These are phyloP conservation scores for Fusarium papillatum DNA, from an alignment of 2,329 filamentous ascomycete species.

Conservation along the genomic window DNA sequence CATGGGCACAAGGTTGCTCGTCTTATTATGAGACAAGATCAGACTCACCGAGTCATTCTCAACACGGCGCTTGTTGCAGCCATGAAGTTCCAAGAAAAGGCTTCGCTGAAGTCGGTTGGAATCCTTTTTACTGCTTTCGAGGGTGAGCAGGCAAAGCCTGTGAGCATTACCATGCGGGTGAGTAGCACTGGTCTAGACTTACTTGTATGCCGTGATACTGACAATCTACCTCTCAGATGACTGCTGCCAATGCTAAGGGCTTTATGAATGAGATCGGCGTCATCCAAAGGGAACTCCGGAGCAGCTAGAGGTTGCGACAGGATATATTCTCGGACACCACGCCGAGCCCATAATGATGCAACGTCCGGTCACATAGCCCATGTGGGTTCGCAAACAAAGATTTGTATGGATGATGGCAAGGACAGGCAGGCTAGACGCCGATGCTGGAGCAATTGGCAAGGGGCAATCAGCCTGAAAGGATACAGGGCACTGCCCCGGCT, in stretches of 20 bases:
- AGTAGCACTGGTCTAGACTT: slow-evolving; percentile 34
- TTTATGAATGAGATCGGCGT: slow-evolving; percentile 64
- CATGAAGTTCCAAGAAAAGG: slow-evolving; percentile 84
- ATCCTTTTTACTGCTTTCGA: slow-evolving; percentile 77
- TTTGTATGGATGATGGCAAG: slow-evolving; percentile 21
- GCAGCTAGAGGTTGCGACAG: slow-evolving; percentile 44
- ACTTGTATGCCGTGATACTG: slow-evolving; percentile 2
- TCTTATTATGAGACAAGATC: slow-evolving; percentile 92
- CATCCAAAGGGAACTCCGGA: slow-evolving; percentile 65
- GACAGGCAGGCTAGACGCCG: slow-evolving; percentile 19
- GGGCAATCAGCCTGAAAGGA: slow-evolving; percentile 28
- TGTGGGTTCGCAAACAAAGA: slow-evolving; percentile 17
- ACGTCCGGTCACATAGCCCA: slow-evolving; percentile 17
- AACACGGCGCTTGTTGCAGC: slow-evolving; percentile 86
- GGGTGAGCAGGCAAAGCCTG: slow-evolving; percentile 65
- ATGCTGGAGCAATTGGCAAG: slow-evolving; percentile 15
- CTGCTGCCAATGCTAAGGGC: slow-evolving; percentile 63
- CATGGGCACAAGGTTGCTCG: slow-evolving; percentile 69
- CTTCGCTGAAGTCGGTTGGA: slow-evolving; percentile 78
- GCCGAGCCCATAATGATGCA: slow-evolving; percentile 24
- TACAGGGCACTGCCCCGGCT: slow-evolving; percentile 31
- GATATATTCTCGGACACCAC: slow-evolving; percentile 14
- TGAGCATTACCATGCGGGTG: slow-evolving; percentile 74
- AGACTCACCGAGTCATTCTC: slow-evolving; percentile 87
- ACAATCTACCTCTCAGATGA: slow-evolving; percentile 58